Conservation (phyloP, 345 rosid genomes). For the Kandelia obovata region DNA sequence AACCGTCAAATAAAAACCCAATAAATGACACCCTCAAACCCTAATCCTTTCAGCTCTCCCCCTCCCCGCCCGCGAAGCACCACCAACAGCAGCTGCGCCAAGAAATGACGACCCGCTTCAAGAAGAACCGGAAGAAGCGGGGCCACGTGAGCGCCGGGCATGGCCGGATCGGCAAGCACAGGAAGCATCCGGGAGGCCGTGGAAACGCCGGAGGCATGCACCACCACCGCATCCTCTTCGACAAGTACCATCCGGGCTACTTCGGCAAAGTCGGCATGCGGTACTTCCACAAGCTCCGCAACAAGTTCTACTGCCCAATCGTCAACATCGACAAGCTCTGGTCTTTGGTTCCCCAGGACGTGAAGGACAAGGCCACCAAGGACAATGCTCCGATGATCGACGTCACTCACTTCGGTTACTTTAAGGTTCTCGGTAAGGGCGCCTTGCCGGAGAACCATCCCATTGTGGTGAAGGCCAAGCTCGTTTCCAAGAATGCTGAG, state of each 20-base stretch:
- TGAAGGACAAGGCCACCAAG: conserved; percentile 19
- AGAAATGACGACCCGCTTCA: conserved; percentile 22
- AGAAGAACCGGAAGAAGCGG: conserved; percentile 32
- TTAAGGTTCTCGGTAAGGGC: conserved; percentile 30
- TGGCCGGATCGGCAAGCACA: conserved; percentile 28
- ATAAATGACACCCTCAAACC: not conserved
- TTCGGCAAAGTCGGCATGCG: conserved; percentile 33
- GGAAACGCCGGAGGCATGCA: conserved; percentile 33
- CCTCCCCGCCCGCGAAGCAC: not conserved
- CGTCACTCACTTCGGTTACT: conserved; percentile 26
- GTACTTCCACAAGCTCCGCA: conserved; percentile 28
- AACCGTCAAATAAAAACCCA: not conserved
- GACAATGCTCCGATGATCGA: conserved; percentile 23
- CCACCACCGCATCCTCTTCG: conserved; percentile 31
- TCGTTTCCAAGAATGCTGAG: conserved; percentile 25
- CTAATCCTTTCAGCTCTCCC: not conserved
- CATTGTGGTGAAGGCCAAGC: conserved; percentile 27
- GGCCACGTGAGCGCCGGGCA: conserved; percentile 31
- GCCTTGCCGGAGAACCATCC: conserved; percentile 27
- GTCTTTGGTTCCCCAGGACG: conserved; percentile 28
- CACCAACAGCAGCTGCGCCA: not conserved
- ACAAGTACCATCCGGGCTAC: conserved; percentile 34
- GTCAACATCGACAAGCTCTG: conserved; percentile 35
- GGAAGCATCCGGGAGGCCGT: conserved; percentile 27
- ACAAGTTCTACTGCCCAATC: conserved; percentile 27